Evolutionary conservation across 2,329 filamentous ascomycete species (phyloP).

Genomic region (Cadophora sp.): DNA sequence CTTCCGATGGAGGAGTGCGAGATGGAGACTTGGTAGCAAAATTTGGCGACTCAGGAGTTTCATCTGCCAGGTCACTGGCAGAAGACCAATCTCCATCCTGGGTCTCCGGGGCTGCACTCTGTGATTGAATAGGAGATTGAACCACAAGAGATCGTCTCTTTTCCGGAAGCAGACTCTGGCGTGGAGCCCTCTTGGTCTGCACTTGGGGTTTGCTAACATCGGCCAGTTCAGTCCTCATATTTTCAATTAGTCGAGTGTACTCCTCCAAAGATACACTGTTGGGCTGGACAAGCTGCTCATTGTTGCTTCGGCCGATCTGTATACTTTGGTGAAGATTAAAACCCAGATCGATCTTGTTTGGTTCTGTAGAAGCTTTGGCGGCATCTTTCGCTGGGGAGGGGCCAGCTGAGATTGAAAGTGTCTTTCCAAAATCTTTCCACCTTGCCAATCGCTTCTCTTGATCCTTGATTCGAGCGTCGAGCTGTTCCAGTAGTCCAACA

Average conservation of each 20-base stretch:
- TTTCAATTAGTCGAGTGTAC: constrained; percentile 41
- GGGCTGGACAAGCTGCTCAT: constrained; percentile 34
- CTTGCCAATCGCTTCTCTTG: constrained; percentile 73
- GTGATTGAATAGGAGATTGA: constrained; percentile 7
- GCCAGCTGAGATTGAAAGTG: constrained; percentile 29
- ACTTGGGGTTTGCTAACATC: constrained; percentile 38
- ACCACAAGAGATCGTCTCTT: constrained; percentile 13
- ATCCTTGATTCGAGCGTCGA: constrained; percentile 70
- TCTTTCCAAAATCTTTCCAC: constrained; percentile 73
- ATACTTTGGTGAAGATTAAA: constrained; percentile 60
- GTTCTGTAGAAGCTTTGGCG: constrained; percentile 6
- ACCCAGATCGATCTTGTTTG: constrained; percentile 54
- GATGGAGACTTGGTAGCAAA: constrained; percentile 33
- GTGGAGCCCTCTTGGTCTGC: constrained; percentile 12
- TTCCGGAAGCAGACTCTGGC: constrained; percentile 25
- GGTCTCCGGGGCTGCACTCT: not conserved
- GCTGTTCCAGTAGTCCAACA: constrained; percentile 68
- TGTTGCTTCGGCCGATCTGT: constrained; percentile 48
- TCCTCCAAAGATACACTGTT: constrained; percentile 35
- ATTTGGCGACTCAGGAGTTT: constrained; percentile 26
- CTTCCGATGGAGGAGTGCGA: constrained; percentile 34
- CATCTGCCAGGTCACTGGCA: constrained; percentile 32
- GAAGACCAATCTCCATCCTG: constrained; percentile 39
- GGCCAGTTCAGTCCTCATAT: constrained; percentile 40
- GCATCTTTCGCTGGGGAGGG: constrained; percentile 38